A percentile compares a stretch with the other conserved stretches of the same genome.
These are phyloP conservation scores for Macrolepiota albuminosa DNA, from an alignment of 768 basidiomycete genomes.

Conservation along the genomic window DNA sequence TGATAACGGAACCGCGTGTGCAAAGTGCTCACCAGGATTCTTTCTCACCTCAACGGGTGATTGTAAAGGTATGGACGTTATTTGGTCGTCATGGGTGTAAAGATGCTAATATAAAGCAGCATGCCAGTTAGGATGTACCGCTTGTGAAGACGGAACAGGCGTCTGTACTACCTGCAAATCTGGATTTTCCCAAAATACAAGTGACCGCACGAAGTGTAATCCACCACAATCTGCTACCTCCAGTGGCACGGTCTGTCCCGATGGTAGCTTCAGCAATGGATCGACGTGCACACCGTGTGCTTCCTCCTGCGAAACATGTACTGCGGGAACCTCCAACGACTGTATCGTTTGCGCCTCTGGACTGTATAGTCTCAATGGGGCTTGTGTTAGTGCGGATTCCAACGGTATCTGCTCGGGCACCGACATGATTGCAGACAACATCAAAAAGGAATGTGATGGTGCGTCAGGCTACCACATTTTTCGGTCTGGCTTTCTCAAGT, in stretches of 20 bases:
- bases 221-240: constrained; percentile 47
- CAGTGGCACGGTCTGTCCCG: constrained; percentile 54
- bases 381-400: constrained; percentile 58
- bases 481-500: neutral
- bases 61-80: constrained; percentile 46
- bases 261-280: constrained; percentile 55
- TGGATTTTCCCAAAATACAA: constrained; percentile 60
- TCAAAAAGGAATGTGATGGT: constrained; percentile 79
- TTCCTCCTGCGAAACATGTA: constrained; percentile 63
- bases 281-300: constrained; percentile 54
- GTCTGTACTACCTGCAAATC: constrained; percentile 65
- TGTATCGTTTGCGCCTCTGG: constrained; percentile 67
- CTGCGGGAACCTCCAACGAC: constrained; percentile 54
- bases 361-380: constrained; percentile 55
- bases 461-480: constrained; percentile 21
- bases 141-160: constrained; percentile 61
- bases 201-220: constrained; percentile 62
- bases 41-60: constrained; percentile 54
- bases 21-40: constrained; percentile 59
- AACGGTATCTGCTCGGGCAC: constrained; percentile 71
- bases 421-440: constrained; percentile 68
- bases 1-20: constrained; percentile 61
- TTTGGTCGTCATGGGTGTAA: neutral
- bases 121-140: constrained; percentile 59
- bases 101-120: constrained; percentile 26